These are phyloP conservation scores for Naematelia aurantialba DNA, from an alignment of 768 basidiomycete species.

Conservation along the genomic window DNA sequence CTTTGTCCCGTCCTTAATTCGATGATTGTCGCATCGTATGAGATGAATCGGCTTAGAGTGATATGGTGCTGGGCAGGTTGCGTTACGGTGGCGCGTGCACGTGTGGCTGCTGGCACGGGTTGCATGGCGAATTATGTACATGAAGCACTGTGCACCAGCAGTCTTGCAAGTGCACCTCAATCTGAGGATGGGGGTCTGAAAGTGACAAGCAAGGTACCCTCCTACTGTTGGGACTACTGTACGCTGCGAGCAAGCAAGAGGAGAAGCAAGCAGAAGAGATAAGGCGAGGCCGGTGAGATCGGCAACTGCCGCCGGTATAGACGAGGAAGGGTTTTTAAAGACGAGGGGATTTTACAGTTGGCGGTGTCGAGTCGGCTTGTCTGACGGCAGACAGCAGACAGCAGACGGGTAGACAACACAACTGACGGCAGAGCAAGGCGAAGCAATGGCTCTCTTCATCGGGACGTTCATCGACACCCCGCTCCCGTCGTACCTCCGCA, in stretches of 20 bases:
- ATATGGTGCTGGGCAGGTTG: background rate
- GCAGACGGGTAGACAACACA: too few species aligned
- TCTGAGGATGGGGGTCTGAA: too few species aligned
- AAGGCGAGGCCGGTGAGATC: background rate
- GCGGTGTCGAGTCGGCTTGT: too few species aligned
- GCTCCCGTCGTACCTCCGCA: constrained; percentile 54
- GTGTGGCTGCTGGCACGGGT: too few species aligned
- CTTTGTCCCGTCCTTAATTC: constrained; percentile 5
- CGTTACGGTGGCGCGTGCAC: too few species aligned
- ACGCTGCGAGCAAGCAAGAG: background rate
- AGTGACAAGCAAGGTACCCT: too few species aligned
- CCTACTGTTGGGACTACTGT: background rate
- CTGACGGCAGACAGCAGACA: too few species aligned
- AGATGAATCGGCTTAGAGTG: background rate
- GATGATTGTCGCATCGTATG: background rate
- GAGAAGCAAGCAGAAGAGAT: background rate
- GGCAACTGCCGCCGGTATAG: background rate
- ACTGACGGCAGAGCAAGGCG: background rate
- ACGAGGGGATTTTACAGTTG: too few species aligned
- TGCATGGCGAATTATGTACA: too few species aligned
- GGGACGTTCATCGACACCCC: constrained; percentile 60
- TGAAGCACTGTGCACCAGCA: too few species aligned
- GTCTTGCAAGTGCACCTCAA: too few species aligned
- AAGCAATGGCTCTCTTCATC: constrained; percentile 2
- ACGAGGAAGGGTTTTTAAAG: too few species aligned